Base-by-base conservation (phyloP, 75 land plant species). In the Pinus tabuliformis region DNA sequence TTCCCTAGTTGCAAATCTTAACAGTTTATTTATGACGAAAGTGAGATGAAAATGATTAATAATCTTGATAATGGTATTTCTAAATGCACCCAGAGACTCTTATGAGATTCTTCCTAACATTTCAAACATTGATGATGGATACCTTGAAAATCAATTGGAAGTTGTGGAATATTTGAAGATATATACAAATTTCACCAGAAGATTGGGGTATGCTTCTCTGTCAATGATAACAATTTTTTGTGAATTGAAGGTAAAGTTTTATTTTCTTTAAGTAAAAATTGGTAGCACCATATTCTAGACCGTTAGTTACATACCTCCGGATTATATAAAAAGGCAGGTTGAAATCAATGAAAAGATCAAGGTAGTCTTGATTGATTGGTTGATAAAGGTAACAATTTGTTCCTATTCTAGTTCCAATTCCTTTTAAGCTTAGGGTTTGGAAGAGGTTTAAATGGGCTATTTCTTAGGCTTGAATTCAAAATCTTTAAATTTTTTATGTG, bases 121-220 rank as follows among this genome's bases (percentile, higher is more conserved):
- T n/a, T n/a, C n/a, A n/a, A n/a, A n/a, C n/a, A 96, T 96, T 65
- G 99, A 96, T 76, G 87, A 77, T 30, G 83, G 71, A 37, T 97
- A 96, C 78, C 81, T 79, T 1, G 83, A 80, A 28, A 85, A 92
- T 78, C 90, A 93, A 28, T 82, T 96, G 78, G 97, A 93, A 6
- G 91, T 88, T 21, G 90, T 86, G 6, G 99, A 96, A 26, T 94
- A 96, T 78, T 96, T 26, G 99, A 96, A 52, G 99, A 96, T 68
- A 88, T 96, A 8, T 96, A 94, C 82, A 89, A 88, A 70, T 96
- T 85, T 81, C 94, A 94, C 75, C 86, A 86, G 70, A 74, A 79
- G 28, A 73, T 78, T 39, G 92, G 93, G 87, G 92, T 91, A 76
- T 66, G 18, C 18, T 33, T 62, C 18, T 36, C 64, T 13, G 6